A percentile compares a stretch with the other conserved stretches of the same genome.
These are phyloP conservation scores for Dendrothele bispora DNA, from an alignment of 768 basidiomycete species.

Conservation along the genomic window DNA sequence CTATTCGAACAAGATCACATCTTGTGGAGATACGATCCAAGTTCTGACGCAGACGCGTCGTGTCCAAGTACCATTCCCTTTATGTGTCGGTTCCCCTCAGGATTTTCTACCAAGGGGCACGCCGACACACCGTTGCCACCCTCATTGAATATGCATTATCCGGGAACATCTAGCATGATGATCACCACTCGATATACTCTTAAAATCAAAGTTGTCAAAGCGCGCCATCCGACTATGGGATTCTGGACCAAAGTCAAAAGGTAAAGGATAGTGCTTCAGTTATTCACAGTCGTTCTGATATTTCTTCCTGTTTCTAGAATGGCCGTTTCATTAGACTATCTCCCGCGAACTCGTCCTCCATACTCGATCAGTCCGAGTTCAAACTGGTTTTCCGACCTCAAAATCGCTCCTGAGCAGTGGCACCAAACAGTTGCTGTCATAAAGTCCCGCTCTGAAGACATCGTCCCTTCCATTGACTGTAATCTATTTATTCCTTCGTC, in stretches of 20 bases:
- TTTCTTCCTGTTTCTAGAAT: conserved; percentile 1
- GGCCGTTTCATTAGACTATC: conserved; percentile 10
- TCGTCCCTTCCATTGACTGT: conserved; percentile 2
- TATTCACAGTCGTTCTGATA: background rate
- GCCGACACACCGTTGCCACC: conserved; percentile 1
- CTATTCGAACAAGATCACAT: conserved; percentile 31
- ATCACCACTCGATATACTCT: conserved; percentile 47
- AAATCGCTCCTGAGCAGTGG: conserved; percentile 14
- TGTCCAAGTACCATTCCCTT: conserved; percentile 23
- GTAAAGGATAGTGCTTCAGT: conserved; percentile 28
- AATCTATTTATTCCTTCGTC: conserved; percentile 55
- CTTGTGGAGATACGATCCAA: conserved; percentile 31
- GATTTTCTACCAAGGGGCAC: conserved; percentile 1
- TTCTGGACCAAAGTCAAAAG: conserved; percentile 46
- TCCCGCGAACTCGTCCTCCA: conserved; percentile 11
- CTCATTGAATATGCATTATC: conserved; percentile 14
- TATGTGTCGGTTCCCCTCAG: conserved; percentile 5
- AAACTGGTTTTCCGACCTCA: conserved; percentile 8
- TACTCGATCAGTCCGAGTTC: conserved; percentile 3
- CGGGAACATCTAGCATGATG: conserved; percentile 32
- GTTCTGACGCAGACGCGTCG: conserved; percentile 16
- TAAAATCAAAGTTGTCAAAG: conserved; percentile 38
- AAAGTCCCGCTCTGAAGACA: conserved; percentile 1
- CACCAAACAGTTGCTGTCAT: conserved; percentile 10
- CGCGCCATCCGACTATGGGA: conserved; percentile 34